Base-by-base conservation (phyloP, 2,329 filamentous ascomycete genomes). In the Diaporthe sp. region DNA sequence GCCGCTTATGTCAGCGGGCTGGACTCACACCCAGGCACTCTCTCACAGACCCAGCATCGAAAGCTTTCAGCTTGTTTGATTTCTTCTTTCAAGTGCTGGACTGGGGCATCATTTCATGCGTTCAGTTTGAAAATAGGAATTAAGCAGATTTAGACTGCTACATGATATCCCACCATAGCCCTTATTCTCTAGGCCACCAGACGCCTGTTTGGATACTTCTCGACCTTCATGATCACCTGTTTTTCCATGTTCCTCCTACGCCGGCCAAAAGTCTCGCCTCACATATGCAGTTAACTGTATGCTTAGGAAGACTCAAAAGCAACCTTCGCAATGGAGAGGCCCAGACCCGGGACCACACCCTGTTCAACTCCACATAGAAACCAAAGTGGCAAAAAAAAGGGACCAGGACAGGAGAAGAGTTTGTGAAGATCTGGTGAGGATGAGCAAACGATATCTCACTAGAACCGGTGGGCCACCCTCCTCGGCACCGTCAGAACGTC, bases 401-500 rank as follows among this genome's bases (percentile, higher is more conserved):
- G 25, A 37, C 28, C 25, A 49, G 25, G 20, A 49, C 13, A n/a
- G 5, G 6, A 28, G 8, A 8, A 37, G 12, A 37, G 3, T 2
- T 25, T 20, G 13, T 20, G 20, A 34, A 17, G 28, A 25, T 15
- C n/a, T 7, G 4, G 17, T 1, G 17, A 9, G 12, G 5, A 20
- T 7, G 5, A 31, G 31, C 1, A 9, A 9, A 34, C 4, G 31
- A 22, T 57, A 34, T 10, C 44, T 17, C 44, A 55, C 65, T 70
- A 74, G 13, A 74, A 74, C 7, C 49, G 44, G 37, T 74, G 72
- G 28, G 72, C 72, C 15, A 74, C 72, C 13, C 72, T 74, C 22
- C 49, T 37, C 2, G 72, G 72, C 13, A 74, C 61, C 12, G 61
- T 58, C 13, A 74, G 51, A 31, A 51, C 47, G 42, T 74, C 72